Conservation (phyloP, 306 rosid species). For the Inga oerstediana region DNA sequence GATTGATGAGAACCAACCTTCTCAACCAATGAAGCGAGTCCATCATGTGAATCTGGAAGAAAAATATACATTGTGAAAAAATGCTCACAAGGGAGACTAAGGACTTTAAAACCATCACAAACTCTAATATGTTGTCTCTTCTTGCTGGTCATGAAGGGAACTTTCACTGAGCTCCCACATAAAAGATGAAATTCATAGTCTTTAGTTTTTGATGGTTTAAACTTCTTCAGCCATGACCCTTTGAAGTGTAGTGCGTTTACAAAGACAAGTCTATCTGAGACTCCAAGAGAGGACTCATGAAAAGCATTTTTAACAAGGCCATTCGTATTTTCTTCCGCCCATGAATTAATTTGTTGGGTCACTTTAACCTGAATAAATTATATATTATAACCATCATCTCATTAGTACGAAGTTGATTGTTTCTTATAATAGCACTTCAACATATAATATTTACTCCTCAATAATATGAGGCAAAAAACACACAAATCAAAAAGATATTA, state of each 20-base stretch:
- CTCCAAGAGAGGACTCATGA: slow-evolving; percentile 35
- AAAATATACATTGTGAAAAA: slow-evolving; percentile 64
- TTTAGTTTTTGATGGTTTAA: slow-evolving; percentile 58
- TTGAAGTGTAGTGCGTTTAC: slow-evolving; percentile 83
- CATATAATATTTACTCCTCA: too few species aligned
- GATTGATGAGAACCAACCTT: slow-evolving; percentile 59
- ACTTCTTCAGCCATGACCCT: slow-evolving; percentile 68
- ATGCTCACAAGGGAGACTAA: slow-evolving; percentile 72
- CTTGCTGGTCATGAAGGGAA: slow-evolving; percentile 73
- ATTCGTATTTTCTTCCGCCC: neutral
- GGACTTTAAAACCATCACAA: slow-evolving; percentile 68
- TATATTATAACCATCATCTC: neutral
- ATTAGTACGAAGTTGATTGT: neutral
- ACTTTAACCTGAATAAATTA: neutral
- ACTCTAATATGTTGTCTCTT: slow-evolving; percentile 44
- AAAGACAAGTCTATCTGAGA: slow-evolving; percentile 54
- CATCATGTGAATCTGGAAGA: slow-evolving; percentile 74
- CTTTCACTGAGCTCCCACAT: slow-evolving; percentile 56
- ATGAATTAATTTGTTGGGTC: neutral
- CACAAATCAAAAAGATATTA: too few species aligned
- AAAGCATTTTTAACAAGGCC: neutral
- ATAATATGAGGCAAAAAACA: too few species aligned
- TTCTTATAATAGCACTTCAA: neutral
- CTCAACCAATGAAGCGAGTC: slow-evolving; percentile 61
- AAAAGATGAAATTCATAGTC: slow-evolving; percentile 64